phyloP scores from a whole-genome alignment of 805 yeast genomes.

The Naumovozyma dairenensis region DNA sequence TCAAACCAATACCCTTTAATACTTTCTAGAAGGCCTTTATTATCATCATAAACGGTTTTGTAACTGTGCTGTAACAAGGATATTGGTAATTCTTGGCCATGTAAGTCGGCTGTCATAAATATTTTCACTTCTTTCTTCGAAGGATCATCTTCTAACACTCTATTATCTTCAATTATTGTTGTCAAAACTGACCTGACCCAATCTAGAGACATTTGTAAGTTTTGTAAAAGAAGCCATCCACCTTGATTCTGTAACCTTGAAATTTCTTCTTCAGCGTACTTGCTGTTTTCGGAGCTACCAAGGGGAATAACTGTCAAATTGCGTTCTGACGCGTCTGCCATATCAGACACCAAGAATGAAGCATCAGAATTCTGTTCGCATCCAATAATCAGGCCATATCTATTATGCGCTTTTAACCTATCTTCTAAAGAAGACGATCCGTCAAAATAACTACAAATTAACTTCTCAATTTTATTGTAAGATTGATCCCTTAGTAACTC shows the following conservation, averaged over 20 bases:
- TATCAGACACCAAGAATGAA: constrained; percentile 38
- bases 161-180: constrained; percentile 33
- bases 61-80: constrained; percentile 46
- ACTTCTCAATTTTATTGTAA: too few relatives aligned
- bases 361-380: constrained; percentile 62
- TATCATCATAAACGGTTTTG: constrained; percentile 46
- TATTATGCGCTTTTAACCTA: too few relatives aligned
- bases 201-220: constrained; percentile 58
- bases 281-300: constrained; percentile 63
- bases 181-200: constrained; percentile 49
- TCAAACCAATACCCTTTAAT: constrained; percentile 13
- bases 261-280: constrained; percentile 47
- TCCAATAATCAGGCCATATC: constrained; percentile 45
- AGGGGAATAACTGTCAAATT: constrained; percentile 44
- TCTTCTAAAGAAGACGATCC: too few relatives aligned
- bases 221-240: constrained; percentile 69
- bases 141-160: constrained; percentile 11
- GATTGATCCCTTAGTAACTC: too few relatives aligned
- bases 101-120: constrained; percentile 53
- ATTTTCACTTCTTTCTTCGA: constrained; percentile 35
- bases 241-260: constrained; percentile 38
- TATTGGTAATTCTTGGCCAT: constrained; percentile 42
- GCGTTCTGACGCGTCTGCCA: constrained; percentile 29
- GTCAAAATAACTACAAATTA: too few relatives aligned
- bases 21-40: constrained; percentile 36